These are phyloP conservation scores for Pseudomonodictys pantanalensis DNA, from an alignment of 495 filamentous ascomycete species.

Conservation along the genomic window DNA sequence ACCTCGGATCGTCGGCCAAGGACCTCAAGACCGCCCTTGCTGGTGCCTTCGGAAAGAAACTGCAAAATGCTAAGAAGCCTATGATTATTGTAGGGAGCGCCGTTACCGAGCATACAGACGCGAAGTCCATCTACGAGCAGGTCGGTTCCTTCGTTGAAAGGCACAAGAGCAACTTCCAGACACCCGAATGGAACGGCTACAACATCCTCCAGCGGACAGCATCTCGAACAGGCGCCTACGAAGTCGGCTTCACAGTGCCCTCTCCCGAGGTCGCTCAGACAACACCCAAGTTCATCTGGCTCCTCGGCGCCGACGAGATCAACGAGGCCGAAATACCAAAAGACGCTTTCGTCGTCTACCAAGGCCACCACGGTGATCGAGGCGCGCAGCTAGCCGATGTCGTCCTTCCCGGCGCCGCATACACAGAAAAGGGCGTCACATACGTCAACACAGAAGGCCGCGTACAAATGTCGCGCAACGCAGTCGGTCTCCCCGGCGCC, in stretches of 20 bases:
- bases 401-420: constrained; percentile 88
- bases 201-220: constrained; percentile 92
- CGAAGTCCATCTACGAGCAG: constrained; percentile 87
- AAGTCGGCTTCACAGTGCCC: constrained; percentile 87
- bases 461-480: constrained; percentile 85
- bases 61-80: constrained; percentile 79
- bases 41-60: constrained; percentile 88
- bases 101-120: constrained; percentile 81
- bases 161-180: constrained; percentile 81
- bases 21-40: constrained; percentile 78
- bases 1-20: constrained; percentile 73
- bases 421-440: constrained; percentile 95
- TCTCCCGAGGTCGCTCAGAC: constrained; percentile 73
- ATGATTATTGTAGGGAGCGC: constrained; percentile 95
- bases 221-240: constrained; percentile 87
- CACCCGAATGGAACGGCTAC: constrained; percentile 93
- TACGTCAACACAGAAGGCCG: constrained; percentile 97
- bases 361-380: constrained; percentile 93
- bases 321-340: constrained; percentile 76
- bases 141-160: constrained; percentile 89
- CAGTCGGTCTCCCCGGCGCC: constrained; percentile 80
- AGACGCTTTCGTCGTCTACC: constrained; percentile 94
- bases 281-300: constrained; percentile 92
- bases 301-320: constrained; percentile 93
- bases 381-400: constrained; percentile 92